These are phyloP conservation scores for Populus hybrid DNA, from an alignment of 441 rosid species.

Conservation along the genomic window DNA sequence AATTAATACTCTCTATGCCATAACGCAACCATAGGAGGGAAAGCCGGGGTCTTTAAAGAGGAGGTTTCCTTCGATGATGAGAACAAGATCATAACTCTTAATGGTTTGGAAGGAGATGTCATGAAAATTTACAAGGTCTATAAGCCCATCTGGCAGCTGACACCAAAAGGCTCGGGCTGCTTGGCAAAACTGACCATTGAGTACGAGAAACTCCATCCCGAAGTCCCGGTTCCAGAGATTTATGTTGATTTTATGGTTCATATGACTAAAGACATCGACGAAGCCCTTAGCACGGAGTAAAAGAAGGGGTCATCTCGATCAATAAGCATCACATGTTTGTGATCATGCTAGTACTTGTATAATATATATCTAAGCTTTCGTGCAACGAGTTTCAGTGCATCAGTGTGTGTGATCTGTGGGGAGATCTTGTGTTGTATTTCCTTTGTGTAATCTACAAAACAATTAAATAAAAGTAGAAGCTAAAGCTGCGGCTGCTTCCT, in stretches of 20 bases:
- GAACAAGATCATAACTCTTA: constrained; percentile 15
- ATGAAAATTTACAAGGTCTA: constrained; percentile 28
- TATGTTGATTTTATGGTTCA: constrained; percentile 23
- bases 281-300: neutral
- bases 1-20: neutral
- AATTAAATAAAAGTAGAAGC: neutral
- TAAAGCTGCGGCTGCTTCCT: neutral
- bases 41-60: constrained; percentile 22
- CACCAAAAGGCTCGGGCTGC: constrained; percentile 18
- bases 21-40: constrained; percentile 23
- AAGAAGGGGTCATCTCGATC: neutral
- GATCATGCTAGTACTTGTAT: neutral
- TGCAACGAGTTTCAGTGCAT: neutral
- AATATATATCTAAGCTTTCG: neutral
- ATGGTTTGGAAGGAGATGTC: constrained; percentile 31
- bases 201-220: constrained; percentile 25
- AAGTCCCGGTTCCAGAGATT: constrained; percentile 17
- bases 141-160: constrained; percentile 2
- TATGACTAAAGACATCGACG: constrained; percentile 19
- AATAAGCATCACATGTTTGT: neutral
- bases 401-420: neutral
- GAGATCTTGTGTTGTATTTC: neutral
- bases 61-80: constrained; percentile 25
- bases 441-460: neutral
- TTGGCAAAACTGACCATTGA: constrained; percentile 14